phyloP scores from a whole-genome alignment of 1,284 basidiomycete species.

The Malassezia slooffiae region DNA sequence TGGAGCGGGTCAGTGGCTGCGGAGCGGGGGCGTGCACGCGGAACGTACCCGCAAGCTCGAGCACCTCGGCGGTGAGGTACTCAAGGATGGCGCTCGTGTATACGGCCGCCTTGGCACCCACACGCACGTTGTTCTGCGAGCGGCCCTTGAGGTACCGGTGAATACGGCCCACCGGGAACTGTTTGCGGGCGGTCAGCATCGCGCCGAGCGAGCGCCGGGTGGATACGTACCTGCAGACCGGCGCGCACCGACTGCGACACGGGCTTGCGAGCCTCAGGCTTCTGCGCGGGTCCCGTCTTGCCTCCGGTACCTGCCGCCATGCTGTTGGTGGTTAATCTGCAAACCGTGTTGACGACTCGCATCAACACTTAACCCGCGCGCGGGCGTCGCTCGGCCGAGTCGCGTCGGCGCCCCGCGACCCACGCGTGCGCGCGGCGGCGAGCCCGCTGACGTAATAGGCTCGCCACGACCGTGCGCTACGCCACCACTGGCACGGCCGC shows the following conservation, averaged over 20 bases:
- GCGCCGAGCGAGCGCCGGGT: not conserved
- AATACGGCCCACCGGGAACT: conserved; percentile 89
- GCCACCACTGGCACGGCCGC: no score
- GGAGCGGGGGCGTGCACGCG: no score
- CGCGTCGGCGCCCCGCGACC: no score
- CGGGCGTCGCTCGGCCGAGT: no score
- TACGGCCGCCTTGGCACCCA: conserved; percentile 82
- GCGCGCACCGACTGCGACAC: conserved; percentile 15
- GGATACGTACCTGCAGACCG: conserved; percentile 12
- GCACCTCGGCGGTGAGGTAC: conserved; percentile 78
- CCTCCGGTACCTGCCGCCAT: conserved; percentile 11
- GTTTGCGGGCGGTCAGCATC: not conserved
- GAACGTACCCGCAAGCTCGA: conserved; percentile 69
- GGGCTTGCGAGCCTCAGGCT: conserved; percentile 12
- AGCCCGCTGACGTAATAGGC: no score
- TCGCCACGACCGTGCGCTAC: no score
- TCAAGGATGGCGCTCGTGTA: conserved; percentile 84
- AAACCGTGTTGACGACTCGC: not conserved
- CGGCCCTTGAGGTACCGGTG: conserved; percentile 86
- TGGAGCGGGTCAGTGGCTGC: conserved; percentile 42
- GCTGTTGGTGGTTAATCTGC: conserved; percentile 7
- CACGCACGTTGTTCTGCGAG: conserved; percentile 83
- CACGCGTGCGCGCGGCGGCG: no score
- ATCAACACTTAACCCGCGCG: conserved; percentile 8
- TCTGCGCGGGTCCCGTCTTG: conserved; percentile 12